Evolutionary conservation across 1,284 basidiomycete genomes (phyloP).

Genomic region (Ustilago crameri): DNA sequence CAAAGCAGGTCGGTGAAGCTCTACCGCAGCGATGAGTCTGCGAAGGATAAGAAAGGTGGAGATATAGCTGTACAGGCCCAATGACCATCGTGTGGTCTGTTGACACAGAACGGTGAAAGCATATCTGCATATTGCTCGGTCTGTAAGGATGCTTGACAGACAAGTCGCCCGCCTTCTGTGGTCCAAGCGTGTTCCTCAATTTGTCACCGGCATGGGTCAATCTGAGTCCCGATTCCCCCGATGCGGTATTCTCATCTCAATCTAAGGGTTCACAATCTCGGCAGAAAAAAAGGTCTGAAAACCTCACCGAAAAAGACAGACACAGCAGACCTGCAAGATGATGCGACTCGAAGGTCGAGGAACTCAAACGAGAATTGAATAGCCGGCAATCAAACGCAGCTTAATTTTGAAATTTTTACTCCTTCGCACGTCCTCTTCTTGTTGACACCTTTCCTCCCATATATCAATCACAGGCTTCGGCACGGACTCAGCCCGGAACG

Average conservation of each 20-base stretch:
- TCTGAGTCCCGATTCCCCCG: slow-evolving; percentile 13
- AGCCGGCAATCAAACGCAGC: slow-evolving; percentile 21
- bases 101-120: too few relatives aligned
- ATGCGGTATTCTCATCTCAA: not conserved
- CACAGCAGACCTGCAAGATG: not conserved
- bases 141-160: not conserved
- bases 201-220: not conserved
- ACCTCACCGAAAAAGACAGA: not conserved
- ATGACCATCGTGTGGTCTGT: not conserved
- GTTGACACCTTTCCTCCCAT: not conserved
- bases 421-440: slow-evolving; percentile 10
- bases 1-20: slow-evolving; percentile 1
- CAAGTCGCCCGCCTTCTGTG: slow-evolving; percentile 1
- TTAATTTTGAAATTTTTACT: slow-evolving; percentile 24
- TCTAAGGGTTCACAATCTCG: slow-evolving; percentile 4
- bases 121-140: not conserved
- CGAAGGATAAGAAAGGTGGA: not conserved
- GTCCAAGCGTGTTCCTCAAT: slow-evolving; percentile 21
- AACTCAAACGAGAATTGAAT: slow-evolving; percentile 2
- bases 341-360: slow-evolving; percentile 16
- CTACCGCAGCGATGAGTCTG: not conserved
- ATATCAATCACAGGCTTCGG: not conserved
- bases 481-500: not conserved
- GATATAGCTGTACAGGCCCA: not conserved
- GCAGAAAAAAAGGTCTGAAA: not conserved